A percentile compares a stretch with the other conserved stretches of the same genome.
These are phyloP conservation scores for Pterulicium gracile DNA, from an alignment of 1,284 basidiomycete genomes.

Conservation along the genomic window DNA sequence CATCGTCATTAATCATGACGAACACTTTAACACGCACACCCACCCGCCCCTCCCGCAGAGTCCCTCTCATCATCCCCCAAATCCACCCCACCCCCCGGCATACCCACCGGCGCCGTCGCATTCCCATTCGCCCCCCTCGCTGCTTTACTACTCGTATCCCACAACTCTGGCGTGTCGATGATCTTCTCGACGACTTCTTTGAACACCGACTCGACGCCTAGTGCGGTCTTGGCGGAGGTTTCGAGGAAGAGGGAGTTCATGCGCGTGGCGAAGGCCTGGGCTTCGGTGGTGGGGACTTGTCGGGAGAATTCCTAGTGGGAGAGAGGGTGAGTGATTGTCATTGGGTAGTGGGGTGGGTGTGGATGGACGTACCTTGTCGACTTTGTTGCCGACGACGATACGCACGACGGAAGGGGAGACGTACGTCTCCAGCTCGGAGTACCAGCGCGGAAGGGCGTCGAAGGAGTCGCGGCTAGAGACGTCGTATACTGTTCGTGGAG, in stretches of 20 bases:
- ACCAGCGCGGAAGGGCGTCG: conserved; percentile 89
- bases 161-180: conserved; percentile 58
- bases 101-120: neutral
- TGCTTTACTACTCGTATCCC: conserved; percentile 27
- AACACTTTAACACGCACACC: neutral
- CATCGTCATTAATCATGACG: neutral
- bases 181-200: conserved; percentile 69
- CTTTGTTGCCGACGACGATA: conserved; percentile 93
- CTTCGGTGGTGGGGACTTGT: conserved; percentile 77
- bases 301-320: conserved; percentile 71
- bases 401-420: conserved; percentile 83
- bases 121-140: conserved; percentile 10
- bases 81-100: conserved; percentile 8
- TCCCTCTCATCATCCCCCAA: conserved; percentile 12
- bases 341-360: neutral
- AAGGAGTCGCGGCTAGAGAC: conserved; percentile 87
- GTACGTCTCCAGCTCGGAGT: conserved; percentile 90
- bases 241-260: conserved; percentile 85
- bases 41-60: conserved; percentile 14
- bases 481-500: conserved; percentile 67
- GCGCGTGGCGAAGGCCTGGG: conserved; percentile 67
- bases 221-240: conserved; percentile 78
- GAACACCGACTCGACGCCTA: conserved; percentile 76
- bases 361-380: conserved; percentile 66
- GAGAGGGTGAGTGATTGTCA: conserved; percentile 2